phyloP scores from a whole-genome alignment of 2,329 filamentous ascomycete species.

The Fusarium sp. region DNA sequence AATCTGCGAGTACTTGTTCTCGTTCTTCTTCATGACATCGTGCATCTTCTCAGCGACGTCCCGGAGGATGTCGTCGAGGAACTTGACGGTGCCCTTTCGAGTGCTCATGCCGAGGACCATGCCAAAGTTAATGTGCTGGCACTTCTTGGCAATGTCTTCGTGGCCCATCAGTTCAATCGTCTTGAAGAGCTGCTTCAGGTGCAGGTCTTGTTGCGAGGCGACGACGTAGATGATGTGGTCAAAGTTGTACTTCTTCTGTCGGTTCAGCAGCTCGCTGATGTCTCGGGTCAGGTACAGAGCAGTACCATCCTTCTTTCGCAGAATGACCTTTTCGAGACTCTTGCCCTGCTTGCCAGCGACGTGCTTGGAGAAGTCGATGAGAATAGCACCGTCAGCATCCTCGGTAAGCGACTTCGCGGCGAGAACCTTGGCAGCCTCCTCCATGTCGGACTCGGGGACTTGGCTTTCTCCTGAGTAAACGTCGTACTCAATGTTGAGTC shows the following conservation, averaged over 20 bases:
- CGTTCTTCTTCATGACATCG: conserved; percentile 93
- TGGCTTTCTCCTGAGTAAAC: conserved; percentile 80
- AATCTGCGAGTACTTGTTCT: conserved; percentile 90
- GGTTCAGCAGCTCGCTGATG: conserved; percentile 78
- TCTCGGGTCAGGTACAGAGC: conserved; percentile 84
- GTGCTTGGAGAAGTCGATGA: conserved; percentile 79
- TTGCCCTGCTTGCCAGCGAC: conserved; percentile 75
- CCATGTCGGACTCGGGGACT: conserved; percentile 76
- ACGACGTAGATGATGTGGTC: conserved; percentile 87
- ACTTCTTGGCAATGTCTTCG: conserved; percentile 74
- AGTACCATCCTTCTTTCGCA: conserved; percentile 80
- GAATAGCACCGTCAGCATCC: conserved; percentile 77
- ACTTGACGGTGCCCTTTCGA: conserved; percentile 80
- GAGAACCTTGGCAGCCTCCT: conserved; percentile 70
- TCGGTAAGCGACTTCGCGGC: conserved; percentile 74
- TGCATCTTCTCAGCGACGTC: conserved; percentile 97
- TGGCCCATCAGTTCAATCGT: conserved; percentile 79
- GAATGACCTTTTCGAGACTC: conserved; percentile 76
- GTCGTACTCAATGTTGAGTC: conserved; percentile 79
- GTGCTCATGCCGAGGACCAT: conserved; percentile 79
- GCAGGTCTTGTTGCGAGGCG: conserved; percentile 77
- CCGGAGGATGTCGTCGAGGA: conserved; percentile 60
- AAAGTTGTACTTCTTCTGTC: conserved; percentile 72
- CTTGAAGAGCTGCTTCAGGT: conserved; percentile 81
- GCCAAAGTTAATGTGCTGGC: conserved; percentile 82